A percentile compares a stretch with the other conserved stretches of the same genome.
Evolutionary conservation across 1,284 basidiomycete genomes (phyloP).

Genomic region (Sporisorium scitamineum): DNA sequence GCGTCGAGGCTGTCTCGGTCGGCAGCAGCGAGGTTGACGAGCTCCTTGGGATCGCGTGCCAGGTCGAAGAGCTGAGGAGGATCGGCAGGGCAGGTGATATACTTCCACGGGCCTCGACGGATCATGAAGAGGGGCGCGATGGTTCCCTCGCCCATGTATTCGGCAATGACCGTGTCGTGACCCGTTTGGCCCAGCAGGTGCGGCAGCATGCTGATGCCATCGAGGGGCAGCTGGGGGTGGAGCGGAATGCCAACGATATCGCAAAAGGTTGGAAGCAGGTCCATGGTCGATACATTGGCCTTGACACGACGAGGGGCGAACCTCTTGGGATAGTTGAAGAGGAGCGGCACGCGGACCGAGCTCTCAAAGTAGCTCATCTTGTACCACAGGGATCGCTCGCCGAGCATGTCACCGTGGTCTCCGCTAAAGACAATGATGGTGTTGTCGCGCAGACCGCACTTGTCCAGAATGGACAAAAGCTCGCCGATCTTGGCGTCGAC

Average conservation of each 20-base stretch:
- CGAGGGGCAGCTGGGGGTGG: constrained; percentile 29
- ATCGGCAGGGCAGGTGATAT: constrained; percentile 35
- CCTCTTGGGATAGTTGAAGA: constrained; percentile 43
- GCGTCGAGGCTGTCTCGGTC: constrained; percentile 23
- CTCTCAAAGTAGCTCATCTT: constrained; percentile 51
- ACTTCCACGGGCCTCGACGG: constrained; percentile 44
- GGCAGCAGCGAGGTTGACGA: constrained; percentile 37
- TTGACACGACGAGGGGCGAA: constrained; percentile 35
- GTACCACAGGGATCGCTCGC: constrained; percentile 43
- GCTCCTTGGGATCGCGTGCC: constrained; percentile 32
- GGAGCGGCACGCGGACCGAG: constrained; percentile 41
- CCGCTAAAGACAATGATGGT: constrained; percentile 45
- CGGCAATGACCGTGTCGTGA: constrained; percentile 39
- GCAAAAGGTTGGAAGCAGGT: constrained; percentile 40
- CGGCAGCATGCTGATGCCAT: constrained; percentile 39
- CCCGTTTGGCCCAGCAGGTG: constrained; percentile 29
- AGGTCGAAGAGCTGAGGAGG: constrained; percentile 42
- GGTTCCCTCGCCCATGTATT: constrained; percentile 47
- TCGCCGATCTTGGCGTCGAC: constrained; percentile 44
- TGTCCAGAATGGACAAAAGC: constrained; percentile 27
- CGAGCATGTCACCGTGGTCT: constrained; percentile 44
- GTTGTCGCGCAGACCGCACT: constrained; percentile 37
- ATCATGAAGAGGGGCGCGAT: constrained; percentile 41
- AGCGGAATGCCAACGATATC: constrained; percentile 40
- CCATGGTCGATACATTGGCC: constrained; percentile 44